Evolutionary conservation across 2,329 filamentous ascomycete genomes (phyloP), one percentile per base, ranked within the genome.

Genomic region (Exophiala aquamarina): DNA sequence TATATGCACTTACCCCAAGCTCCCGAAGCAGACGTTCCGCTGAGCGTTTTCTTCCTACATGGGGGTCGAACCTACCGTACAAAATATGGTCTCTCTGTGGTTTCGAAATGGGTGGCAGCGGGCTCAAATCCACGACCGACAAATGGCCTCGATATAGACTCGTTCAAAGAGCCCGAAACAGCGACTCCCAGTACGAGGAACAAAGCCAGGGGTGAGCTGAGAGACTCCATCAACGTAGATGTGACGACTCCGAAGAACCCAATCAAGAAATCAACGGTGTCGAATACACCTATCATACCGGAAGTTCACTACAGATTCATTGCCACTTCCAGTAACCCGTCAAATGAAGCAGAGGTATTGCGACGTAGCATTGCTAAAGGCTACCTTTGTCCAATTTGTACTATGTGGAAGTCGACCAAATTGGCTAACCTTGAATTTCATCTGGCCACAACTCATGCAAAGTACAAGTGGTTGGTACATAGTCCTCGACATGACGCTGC

Each of bases 81-180:
- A 5, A 59, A 61, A 44, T 61, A 59, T 36, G 57, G 59, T 2
- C 41, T 61, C 13, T 52, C 59, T 20, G 49, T 61, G 13, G 41
- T 15, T 14, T 41, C 56, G 5, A 40, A 39, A 14, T 61, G 58
- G 58, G 41, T 44, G 18, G 35, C 41, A 14, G 28, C 47, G 7
- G 35, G 36, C 29, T 10, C 33, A 18, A 15, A 15, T n/a, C 7
- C 19, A 28, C 29, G 38, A 31, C 18, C 33, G 10, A 36, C 11
- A 2, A 42, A 37, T 31, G 47, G 47, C 29, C 14, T 55, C 9
- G 46, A 55, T 44, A n/a, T 50, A 4, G 43, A 49, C 15, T 39
- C 41, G 7, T 51, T 54, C 44, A 35, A 32, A 37, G 18, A 26
- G 23, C 23, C 23, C 11, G 23, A 6, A 6, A 6, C 11, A 11